Base-by-base conservation (phyloP, 441 rosid genomes). In the Gossypium davidsonii region DNA sequence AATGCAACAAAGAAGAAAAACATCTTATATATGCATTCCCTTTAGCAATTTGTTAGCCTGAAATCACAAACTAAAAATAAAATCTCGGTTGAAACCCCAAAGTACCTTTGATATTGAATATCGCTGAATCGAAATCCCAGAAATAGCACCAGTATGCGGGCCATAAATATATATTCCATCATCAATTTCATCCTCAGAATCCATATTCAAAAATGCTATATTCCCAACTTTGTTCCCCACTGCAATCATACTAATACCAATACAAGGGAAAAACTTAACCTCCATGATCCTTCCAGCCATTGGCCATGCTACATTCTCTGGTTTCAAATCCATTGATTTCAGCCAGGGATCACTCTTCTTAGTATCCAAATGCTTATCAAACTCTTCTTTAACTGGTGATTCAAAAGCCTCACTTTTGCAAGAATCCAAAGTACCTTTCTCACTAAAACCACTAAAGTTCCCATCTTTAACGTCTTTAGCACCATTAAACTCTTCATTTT, bases 121-220 rank as follows among this genome's bases (percentile, higher is more conserved):
- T 72, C 85, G 86, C 31, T 85, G 91, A 80, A 84, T 76, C 72
- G 79, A 74, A 76, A 90, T 81, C 51, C 90, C 95, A 2, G 92
- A 85, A 76, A 92, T 75, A 0, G 95, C 92, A 59, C 79, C 84
- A 1, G 74, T 64, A 76, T 94, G 97, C 0, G 84, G 87, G 4
- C 15, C 78, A 72, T 86, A 94, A 74, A 89, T 72, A 81, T 77
- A 86, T 21, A 87, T 83, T 64, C 89, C 94, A 73, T 81, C 70
- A 0, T 64, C 90, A 53, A 74, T 82, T 17, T 81, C 85, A 49
- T 68, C 76, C 46, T 78, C 17, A 51, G 77, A 64, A 74, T 86
- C 83, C 84, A 86, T 49, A 79, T 90, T 87, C 97, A 97, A 92
- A 77, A 90, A 92, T 20, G 86, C 88, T 53, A 94, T 75, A 77